phyloP scores from a whole-genome alignment of 23 red algal genomes.

The Gracilariopsis chorda region DNA sequence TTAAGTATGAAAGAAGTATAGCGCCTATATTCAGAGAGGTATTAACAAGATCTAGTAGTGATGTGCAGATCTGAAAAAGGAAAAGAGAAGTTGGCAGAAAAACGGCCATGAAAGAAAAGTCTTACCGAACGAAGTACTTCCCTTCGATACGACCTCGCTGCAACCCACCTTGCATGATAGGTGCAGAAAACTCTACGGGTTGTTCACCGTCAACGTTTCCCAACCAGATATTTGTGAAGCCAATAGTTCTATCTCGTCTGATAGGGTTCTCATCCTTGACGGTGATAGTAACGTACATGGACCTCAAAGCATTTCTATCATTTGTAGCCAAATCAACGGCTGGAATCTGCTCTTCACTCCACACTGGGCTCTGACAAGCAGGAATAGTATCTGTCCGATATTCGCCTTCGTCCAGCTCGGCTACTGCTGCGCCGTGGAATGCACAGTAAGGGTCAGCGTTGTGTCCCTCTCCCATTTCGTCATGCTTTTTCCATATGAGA shows the following conservation, averaged over 20 bases:
- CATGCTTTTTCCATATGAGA: constrained; percentile 48
- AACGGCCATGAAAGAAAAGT: background rate
- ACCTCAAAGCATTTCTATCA: background rate
- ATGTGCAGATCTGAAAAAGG: too few species aligned
- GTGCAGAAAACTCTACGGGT: background rate
- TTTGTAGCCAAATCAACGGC: constrained; percentile 17
- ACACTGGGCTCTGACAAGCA: constrained; percentile 41
- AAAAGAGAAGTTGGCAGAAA: too few species aligned
- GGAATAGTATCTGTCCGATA: constrained; percentile 28
- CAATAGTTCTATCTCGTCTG: constrained; percentile 19
- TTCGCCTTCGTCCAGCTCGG: constrained; percentile 49
- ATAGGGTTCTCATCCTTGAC: constrained; percentile 47
- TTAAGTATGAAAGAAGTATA: too few species aligned
- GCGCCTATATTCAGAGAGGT: too few species aligned
- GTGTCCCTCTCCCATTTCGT: constrained; percentile 42
- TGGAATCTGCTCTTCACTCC: constrained; percentile 29
- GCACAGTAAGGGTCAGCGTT: constrained; percentile 42
- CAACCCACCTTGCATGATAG: constrained; percentile 32
- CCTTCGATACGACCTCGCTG: constrained; percentile 14
- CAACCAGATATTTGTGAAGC: constrained; percentile 30
- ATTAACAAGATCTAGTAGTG: too few species aligned
- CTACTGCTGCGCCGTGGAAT: constrained; percentile 40
- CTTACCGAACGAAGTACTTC: background rate
- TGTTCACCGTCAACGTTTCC: constrained; percentile 7
- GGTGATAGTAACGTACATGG: constrained; percentile 32